These are phyloP conservation scores for Dorcoceras hygrometricum DNA, from an alignment of 257 asterid genomes.

Conservation along the genomic window DNA sequence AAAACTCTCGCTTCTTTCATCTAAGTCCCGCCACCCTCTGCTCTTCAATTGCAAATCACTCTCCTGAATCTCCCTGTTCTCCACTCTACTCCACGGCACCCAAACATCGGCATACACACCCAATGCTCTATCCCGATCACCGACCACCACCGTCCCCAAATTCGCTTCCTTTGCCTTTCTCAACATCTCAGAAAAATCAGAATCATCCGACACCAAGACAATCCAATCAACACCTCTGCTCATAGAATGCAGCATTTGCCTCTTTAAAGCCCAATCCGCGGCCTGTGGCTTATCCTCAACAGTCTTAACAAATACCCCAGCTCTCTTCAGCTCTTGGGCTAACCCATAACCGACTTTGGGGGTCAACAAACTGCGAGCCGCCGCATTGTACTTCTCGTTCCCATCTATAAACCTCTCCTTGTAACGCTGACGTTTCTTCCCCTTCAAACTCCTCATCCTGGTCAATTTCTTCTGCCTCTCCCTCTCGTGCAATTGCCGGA, in stretches of 20 bases:
- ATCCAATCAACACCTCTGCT: constrained; percentile 90
- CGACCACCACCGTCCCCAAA: constrained; percentile 88
- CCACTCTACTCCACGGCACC: constrained; percentile 76
- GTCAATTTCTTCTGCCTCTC: constrained; percentile 79
- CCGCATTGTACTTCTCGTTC: constrained; percentile 71
- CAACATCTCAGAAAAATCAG: constrained; percentile 78
- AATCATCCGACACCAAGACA: constrained; percentile 79
- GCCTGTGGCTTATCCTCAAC: constrained; percentile 96
- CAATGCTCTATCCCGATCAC: constrained; percentile 73
- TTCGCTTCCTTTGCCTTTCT: constrained; percentile 75
- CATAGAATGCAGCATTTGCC: constrained; percentile 90
- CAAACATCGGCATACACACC: constrained; percentile 86
- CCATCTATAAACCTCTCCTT: constrained; percentile 73
- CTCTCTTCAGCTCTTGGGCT: constrained; percentile 75
- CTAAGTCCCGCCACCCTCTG: constrained; percentile 35
- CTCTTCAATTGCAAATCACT: constrained; percentile 56
- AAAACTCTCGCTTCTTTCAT: constrained; percentile 32
- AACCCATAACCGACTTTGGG: constrained; percentile 81
- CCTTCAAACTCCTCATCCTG: constrained; percentile 76
- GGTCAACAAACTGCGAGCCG: constrained; percentile 55
- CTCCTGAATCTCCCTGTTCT: constrained; percentile 78
- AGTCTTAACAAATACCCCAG: constrained; percentile 84
- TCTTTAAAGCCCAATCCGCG: constrained; percentile 94
- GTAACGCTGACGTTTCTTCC: constrained; percentile 75
- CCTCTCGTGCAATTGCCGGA: constrained; percentile 74